Evolutionary conservation across 345 rosid species (phyloP).

Genomic region (sweet orange (Citrus sinensis)): DVS_A1.0 CM039161.1:3560001-3560500

Average conservation of each 20-base stretch:
- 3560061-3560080: background rate
- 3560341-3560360: background rate
- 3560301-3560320: background rate
- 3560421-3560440: background rate
- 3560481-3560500: background rate
- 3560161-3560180: background rate
- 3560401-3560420: background rate
- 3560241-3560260: background rate
- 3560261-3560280: background rate
- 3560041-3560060: background rate
- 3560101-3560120: background rate
- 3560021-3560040: too few species aligned
- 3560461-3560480: background rate
- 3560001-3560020: too few species aligned
- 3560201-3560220: background rate
- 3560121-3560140: background rate
- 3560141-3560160: background rate
- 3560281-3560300: background rate
- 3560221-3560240: background rate
- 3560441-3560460: background rate
- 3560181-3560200: background rate
- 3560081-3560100: background rate
- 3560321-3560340: background rate
- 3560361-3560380: background rate
- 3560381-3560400: background rate